phyloP scores from a whole-genome alignment of 2,329 filamentous ascomycete genomes.

The Colletotrichum sp. region DNA sequence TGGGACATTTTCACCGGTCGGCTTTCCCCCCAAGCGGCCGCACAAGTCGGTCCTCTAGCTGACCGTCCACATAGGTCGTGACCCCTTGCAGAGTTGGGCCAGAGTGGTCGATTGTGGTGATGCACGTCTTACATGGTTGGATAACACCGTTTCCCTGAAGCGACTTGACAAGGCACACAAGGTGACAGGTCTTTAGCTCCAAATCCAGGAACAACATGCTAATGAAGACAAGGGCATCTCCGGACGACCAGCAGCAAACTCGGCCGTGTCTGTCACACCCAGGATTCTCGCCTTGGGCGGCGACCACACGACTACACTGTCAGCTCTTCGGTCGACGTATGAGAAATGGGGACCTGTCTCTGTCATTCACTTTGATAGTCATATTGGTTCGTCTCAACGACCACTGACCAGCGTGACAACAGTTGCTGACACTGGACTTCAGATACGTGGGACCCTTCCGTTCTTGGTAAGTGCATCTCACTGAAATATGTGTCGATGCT shows the following conservation, averaged over 20 bases:
- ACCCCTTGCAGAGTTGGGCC: slow-evolving; percentile 21
- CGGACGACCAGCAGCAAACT: slow-evolving; percentile 41
- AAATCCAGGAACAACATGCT: background rate
- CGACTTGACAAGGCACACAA: slow-evolving; percentile 75
- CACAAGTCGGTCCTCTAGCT: background rate
- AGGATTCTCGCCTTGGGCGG: slow-evolving; percentile 68
- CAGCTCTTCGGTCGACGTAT: slow-evolving; percentile 65
- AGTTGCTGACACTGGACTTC: slow-evolving; percentile 1
- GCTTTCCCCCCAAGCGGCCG: background rate
- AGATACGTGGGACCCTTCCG: slow-evolving; percentile 76
- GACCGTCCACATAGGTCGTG: background rate
- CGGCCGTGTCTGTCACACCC: slow-evolving; percentile 44
- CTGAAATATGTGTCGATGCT: background rate
- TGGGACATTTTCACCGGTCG: slow-evolving; percentile 31
- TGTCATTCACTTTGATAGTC: slow-evolving; percentile 69
- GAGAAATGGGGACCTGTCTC: slow-evolving; percentile 62
- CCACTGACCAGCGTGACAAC: background rate
- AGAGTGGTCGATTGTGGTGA: slow-evolving; percentile 78
- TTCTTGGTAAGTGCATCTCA: slow-evolving; percentile 43
- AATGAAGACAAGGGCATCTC: slow-evolving; percentile 31
- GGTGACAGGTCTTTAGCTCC: slow-evolving; percentile 29
- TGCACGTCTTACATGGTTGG: slow-evolving; percentile 77
- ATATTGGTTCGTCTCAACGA: slow-evolving; percentile 55
- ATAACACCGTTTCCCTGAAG: slow-evolving; percentile 74
- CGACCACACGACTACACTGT: slow-evolving; percentile 68